These are phyloP conservation scores for Claviceps sp. DNA, from an alignment of 2,329 filamentous ascomycete species.

Conservation along the genomic window DNA sequence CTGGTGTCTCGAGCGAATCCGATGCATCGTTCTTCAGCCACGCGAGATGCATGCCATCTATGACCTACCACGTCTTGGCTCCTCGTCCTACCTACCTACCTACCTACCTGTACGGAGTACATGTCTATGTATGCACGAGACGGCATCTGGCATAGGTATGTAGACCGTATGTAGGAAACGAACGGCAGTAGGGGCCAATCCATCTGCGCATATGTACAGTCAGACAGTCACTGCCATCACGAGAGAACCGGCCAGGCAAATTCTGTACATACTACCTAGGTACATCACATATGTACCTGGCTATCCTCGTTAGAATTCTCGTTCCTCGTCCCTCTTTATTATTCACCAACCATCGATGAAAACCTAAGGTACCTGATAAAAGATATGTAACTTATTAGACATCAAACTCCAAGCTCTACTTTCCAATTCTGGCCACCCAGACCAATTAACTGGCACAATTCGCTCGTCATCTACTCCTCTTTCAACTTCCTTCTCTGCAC, in stretches of 20 bases:
- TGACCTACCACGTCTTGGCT: slow-evolving; percentile 1
- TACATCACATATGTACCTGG: too few relatives aligned
- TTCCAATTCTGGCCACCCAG: neutral
- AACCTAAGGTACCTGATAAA: too few relatives aligned
- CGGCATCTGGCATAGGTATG: neutral
- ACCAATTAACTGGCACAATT: neutral
- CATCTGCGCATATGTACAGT: neutral
- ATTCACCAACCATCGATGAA: too few relatives aligned
- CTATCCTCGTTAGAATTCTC: too few relatives aligned
- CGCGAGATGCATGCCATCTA: slow-evolving; percentile 7
- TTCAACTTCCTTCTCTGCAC: neutral
- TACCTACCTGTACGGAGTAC: neutral
- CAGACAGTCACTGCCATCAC: neutral
- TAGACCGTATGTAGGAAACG: too few relatives aligned
- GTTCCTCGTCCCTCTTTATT: too few relatives aligned
- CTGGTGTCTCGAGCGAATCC: neutral
- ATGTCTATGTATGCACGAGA: neutral
- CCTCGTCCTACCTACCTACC: neutral
- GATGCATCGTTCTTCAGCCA: slow-evolving; percentile 2
- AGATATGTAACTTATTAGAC: too few relatives aligned
- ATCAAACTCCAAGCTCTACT: neutral
- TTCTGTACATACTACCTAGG: too few relatives aligned
- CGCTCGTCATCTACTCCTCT: neutral
- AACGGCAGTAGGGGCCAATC: neutral
- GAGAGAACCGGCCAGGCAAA: neutral